Base-by-base conservation (phyloP, 2,329 filamentous ascomycete species). In the Davidsoniella australis region DNA sequence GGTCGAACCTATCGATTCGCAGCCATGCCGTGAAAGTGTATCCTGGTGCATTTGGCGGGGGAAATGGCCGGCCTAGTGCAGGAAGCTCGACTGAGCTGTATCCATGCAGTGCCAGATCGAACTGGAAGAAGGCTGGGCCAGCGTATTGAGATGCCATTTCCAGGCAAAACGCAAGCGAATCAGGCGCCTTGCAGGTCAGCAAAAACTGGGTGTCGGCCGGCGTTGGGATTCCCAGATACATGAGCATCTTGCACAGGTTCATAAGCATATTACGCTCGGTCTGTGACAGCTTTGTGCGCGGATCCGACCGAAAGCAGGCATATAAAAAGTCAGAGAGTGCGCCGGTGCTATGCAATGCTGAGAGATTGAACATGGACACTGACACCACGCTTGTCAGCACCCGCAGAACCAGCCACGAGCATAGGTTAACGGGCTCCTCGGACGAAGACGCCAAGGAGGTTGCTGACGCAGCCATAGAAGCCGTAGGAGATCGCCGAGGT, bases 11-110 rank as follows among this genome's bases (percentile, higher is more conserved):
- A 61, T 96, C 88, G 53, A 98, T 76, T 17, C 83, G 78, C 45
- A 94, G 75, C 91, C 91, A 98, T 0, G 85, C 76, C 42, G 84
- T 76, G 53, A 98, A 82, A 1, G 87, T 94, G 65, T 96, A 98
- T 17, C 91, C 93, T n/a, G 72, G 69, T 8, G 80, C 76, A 16
- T 80, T 78, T 49, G 76, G 72, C 1, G 91, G 87, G 9, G 91
- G 93, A 58, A 98, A 98, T 1, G 78, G 66, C 29, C 84, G 79
- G 5, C 86, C 86, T 23, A 98, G 69, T n/a, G 79, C 88, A 6
- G 86, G 77, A 24, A 98, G 69, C 61, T 98, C 93, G 54, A 96
- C 76, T 0, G 91, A 94, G 12, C 85, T 84, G 63, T 86, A 89
- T 0, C 93, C 93, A 61, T 87, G 74, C 14, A 86, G 67, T 1